Conservation (phyloP, 345 rosid genomes). For the Brassica nigra region DNA sequence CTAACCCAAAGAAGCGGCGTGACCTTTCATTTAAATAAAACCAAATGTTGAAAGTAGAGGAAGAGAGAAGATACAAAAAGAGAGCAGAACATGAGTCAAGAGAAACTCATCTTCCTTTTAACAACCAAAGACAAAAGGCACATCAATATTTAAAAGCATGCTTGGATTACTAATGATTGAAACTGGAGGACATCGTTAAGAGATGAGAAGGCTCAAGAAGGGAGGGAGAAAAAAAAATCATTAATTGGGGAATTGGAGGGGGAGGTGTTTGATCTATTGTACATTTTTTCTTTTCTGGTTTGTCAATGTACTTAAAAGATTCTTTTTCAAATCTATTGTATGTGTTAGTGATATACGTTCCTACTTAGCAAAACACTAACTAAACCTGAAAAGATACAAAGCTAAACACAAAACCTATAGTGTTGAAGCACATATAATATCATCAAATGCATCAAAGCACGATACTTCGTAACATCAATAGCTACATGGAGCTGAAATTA, state of each 20-base stretch:
- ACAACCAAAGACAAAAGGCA: neutral
- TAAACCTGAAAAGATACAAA: neutral
- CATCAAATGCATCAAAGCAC: neutral
- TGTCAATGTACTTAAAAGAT: conserved; percentile 24
- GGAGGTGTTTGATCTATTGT: conserved; percentile 32
- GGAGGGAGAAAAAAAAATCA: neutral
- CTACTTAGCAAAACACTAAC: conserved; percentile 3
- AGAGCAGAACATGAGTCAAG: neutral
- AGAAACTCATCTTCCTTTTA: neutral
- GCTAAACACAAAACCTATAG: neutral
- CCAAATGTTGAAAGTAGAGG: conserved; percentile 22
- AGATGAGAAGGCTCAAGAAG: conserved; percentile 27
- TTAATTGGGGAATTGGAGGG: neutral
- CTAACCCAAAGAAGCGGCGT: conserved; percentile 86
- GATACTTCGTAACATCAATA: neutral
- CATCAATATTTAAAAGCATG: conserved; percentile 1
- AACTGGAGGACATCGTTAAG: conserved; percentile 28
- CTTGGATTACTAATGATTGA: neutral
- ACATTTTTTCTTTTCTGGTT: conserved; percentile 29
- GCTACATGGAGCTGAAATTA: conserved; percentile 4
- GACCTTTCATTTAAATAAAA: conserved; percentile 49
- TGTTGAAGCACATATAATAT: neutral
- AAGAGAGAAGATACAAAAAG: conserved; percentile 18
- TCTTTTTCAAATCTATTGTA: conserved; percentile 10
- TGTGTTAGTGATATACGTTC: conserved; percentile 32